A percentile compares a stretch with the other conserved stretches of the same genome.
Conservation (phyloP, 495 filamentous ascomycete species). For the Xylaria telfairii region DNA sequence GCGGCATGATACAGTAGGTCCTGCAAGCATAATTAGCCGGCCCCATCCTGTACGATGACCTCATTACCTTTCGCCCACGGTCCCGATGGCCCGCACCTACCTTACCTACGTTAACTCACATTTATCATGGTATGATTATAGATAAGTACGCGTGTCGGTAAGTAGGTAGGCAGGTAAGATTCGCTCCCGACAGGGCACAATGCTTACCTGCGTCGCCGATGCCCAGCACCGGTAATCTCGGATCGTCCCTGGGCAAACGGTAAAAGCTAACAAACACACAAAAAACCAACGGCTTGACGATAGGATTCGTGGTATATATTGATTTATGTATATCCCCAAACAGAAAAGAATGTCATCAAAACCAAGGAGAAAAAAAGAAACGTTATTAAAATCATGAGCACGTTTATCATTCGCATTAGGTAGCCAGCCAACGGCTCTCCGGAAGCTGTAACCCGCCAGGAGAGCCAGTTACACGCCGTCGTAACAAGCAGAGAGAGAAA, state of each 20-base stretch:
- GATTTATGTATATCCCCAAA: neutral
- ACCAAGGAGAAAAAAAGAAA: neutral
- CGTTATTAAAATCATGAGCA: neutral
- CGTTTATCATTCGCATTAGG: constrained; percentile 8
- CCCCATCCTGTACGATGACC: constrained; percentile 16
- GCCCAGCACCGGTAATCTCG: constrained; percentile 16
- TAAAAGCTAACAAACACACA: neutral
- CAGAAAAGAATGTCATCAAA: neutral
- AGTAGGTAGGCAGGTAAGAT: neutral
- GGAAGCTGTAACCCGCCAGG: too few species aligned
- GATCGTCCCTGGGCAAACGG: neutral
- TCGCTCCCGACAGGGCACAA: neutral
- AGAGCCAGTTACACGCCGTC: neutral
- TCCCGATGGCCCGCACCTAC: neutral
- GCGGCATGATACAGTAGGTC: neutral
- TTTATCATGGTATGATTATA: neutral
- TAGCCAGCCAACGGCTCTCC: neutral
- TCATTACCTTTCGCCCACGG: neutral
- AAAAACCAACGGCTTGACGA: neutral
- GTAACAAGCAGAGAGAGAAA: neutral
- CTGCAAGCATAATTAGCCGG: too few species aligned
- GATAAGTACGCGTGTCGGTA: neutral
- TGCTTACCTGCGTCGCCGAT: neutral
- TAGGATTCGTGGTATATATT: neutral
- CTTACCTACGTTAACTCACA: neutral